Conservation (phyloP, 441 rosid genomes). For the Brassica hybrid region DNA sequence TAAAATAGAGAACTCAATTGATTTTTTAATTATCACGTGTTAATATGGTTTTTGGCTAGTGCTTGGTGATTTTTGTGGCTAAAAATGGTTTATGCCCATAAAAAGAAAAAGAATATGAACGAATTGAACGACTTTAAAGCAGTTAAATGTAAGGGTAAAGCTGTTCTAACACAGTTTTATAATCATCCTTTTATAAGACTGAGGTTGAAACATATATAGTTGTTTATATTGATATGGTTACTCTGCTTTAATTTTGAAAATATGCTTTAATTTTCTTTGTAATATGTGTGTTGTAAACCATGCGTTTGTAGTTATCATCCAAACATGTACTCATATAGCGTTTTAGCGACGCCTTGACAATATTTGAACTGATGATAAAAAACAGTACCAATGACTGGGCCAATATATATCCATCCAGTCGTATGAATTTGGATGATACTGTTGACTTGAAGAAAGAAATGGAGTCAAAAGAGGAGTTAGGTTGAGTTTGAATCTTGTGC, state of each 20-base stretch:
- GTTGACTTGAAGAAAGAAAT: no score
- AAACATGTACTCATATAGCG: neutral
- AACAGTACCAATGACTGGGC: neutral
- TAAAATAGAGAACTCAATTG: neutral
- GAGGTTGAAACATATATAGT: neutral
- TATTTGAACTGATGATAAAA: neutral
- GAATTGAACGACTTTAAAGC: neutral
- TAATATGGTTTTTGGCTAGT: slow-evolving; percentile 19
- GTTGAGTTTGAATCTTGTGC: no score
- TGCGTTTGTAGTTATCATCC: neutral
- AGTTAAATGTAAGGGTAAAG: neutral
- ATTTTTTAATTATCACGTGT: slow-evolving; percentile 31
- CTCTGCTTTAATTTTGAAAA: neutral
- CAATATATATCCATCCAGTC: neutral
- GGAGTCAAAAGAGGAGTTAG: no score
- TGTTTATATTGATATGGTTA: neutral
- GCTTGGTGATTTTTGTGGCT: slow-evolving; percentile 21
- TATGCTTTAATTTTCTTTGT: neutral
- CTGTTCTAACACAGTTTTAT: slow-evolving; percentile 10
- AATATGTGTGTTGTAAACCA: neutral
- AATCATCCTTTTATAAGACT: neutral
- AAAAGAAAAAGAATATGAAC: neutral
- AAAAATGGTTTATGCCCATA: slow-evolving; percentile 15
- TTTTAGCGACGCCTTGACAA: neutral
- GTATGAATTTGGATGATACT: neutral